A percentile compares a stretch with the other conserved stretches of the same genome.
Evolutionary conservation across 1,139 yeast genomes (phyloP).

Genomic region (Eremothecium coryli): DNA sequence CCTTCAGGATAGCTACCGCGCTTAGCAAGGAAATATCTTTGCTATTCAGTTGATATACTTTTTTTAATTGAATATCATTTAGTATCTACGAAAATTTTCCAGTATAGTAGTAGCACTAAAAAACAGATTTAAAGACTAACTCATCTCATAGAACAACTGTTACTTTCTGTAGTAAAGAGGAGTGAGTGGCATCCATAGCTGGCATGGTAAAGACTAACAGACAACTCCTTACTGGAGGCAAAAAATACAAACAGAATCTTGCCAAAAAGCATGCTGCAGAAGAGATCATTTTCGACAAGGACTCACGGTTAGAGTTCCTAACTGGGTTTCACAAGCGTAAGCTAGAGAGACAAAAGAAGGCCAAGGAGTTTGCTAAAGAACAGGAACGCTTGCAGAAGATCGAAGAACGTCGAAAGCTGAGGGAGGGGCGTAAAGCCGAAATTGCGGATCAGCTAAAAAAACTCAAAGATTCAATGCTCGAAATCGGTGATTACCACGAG

Average conservation of each 20-base stretch:
- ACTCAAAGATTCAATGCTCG: constrained; percentile 39
- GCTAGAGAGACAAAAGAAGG: constrained; percentile 76
- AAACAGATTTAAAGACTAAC: too few species aligned
- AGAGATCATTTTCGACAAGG: constrained; percentile 74
- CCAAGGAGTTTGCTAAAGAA: constrained; percentile 64
- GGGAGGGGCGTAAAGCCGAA: constrained; percentile 58
- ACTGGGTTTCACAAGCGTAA: constrained; percentile 96
- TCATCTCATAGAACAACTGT: too few species aligned
- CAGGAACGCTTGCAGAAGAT: constrained; percentile 62
- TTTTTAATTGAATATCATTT: too few species aligned
- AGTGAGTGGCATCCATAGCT: too few species aligned
- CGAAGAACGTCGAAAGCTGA: constrained; percentile 58
- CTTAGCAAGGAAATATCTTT: too few species aligned
- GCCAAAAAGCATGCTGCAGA: constrained; percentile 53
- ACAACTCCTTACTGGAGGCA: constrained; percentile 82
- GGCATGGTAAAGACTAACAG: constrained; percentile 42
- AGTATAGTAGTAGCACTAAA: too few species aligned
- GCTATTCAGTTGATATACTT: too few species aligned
- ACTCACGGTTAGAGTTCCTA: constrained; percentile 64
- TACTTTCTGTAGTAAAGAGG: too few species aligned
- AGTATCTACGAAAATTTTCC: too few species aligned
- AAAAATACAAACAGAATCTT: constrained; percentile 61
- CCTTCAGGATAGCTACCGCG: too few species aligned
- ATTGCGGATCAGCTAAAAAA: constrained; percentile 53
- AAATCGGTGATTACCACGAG: constrained; percentile 34